phyloP scores from a whole-genome alignment of 768 basidiomycete species.

The Cystofilobasidium capitatum region DNA sequence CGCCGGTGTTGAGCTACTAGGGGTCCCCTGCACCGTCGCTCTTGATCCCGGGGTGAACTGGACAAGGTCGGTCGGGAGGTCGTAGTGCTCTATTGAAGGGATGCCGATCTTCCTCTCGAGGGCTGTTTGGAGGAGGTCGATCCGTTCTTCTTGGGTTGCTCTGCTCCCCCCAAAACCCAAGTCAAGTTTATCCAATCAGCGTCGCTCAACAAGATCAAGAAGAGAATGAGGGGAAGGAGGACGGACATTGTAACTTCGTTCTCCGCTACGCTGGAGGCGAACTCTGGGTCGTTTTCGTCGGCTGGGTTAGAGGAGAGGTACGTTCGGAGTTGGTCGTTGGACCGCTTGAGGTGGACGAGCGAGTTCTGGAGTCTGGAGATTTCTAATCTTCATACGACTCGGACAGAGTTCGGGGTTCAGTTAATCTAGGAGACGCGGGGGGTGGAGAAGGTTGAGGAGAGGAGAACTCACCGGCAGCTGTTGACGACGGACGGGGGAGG shows the following conservation, averaged over 20 bases:
- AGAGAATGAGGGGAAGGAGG: constrained; percentile 4
- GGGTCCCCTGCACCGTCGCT: too few species aligned
- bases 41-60: too few species aligned
- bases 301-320: constrained; percentile 45
- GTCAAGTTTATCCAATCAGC: neutral
- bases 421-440: neutral
- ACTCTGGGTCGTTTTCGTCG: constrained; percentile 49
- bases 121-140: constrained; percentile 58
- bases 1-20: too few species aligned
- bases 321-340: constrained; percentile 47
- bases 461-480: neutral
- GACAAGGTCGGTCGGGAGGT: too few species aligned
- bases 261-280: constrained; percentile 56
- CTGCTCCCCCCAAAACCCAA: constrained; percentile 40
- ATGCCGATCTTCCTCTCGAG: too few species aligned
- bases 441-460: neutral
- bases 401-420: neutral
- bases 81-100: too few species aligned
- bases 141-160: constrained; percentile 67
- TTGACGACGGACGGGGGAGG: neutral
- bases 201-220: neutral
- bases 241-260: constrained; percentile 61
- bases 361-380: constrained; percentile 68
- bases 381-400: constrained; percentile 48
- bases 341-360: constrained; percentile 51